Conservation (phyloP, 805 yeast species). For the Candida koratica region DNA sequence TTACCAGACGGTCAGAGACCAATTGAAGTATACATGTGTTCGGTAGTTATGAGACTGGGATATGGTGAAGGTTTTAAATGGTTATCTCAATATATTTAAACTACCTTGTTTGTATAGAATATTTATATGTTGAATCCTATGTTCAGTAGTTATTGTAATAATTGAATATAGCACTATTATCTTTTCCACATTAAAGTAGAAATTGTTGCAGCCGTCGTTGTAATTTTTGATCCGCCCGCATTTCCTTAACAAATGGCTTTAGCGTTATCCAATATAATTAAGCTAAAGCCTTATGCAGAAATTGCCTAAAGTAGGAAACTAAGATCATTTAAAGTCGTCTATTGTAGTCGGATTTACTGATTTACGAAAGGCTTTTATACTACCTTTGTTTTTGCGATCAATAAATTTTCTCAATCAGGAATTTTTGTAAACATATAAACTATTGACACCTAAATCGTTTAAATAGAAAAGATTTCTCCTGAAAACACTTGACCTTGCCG, state of each 20-base stretch:
- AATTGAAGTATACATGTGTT: slow-evolving; percentile 94
- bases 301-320: neutral
- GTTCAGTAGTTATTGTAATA: no score
- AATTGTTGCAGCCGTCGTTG: no score
- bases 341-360: slow-evolving; percentile 1
- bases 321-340: no score
- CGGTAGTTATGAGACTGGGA: slow-evolving; percentile 98
- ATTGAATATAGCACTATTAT: no score
- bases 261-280: no score
- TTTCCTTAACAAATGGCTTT: no score
- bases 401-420: slow-evolving; percentile 10
- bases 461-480: slow-evolving; percentile 4
- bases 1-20: slow-evolving; percentile 79
- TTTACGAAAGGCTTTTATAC: slow-evolving; percentile 6
- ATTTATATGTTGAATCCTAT: no score
- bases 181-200: no score
- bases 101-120: neutral
- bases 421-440: slow-evolving; percentile 8
- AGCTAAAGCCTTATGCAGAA: no score
- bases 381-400: slow-evolving; percentile 4
- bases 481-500: neutral
- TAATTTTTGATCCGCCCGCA: no score
- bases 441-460: slow-evolving; percentile 1
- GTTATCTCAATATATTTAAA: slow-evolving; percentile 89
- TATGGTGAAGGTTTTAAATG: slow-evolving; percentile 98